Base-by-base conservation (phyloP, 176 grass and related monocot species). In the Avena eriantha region DNA sequence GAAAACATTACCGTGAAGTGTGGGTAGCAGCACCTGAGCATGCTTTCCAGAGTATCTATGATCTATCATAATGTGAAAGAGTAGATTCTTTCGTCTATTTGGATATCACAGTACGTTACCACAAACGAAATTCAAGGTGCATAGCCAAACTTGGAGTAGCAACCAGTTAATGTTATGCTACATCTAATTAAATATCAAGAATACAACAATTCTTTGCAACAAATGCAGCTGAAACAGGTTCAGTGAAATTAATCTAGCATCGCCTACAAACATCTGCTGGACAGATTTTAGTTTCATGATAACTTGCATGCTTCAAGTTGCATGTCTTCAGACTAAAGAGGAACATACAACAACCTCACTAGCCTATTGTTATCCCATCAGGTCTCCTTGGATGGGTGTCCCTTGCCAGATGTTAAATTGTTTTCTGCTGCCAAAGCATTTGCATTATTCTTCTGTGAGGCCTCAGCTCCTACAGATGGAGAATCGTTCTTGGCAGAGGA, bases 391-490 rank as follows among this genome's bases (percentile, higher is more conserved):
- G 88, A 84, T 86, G 56, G 73, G 21, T 81, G 63, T 88, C 81
- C 89, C 79, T 93, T 95, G 55, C 85, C 78, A 86, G 93, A 83
- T 59, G 73, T 89, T 84, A 82, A 18, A 92, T 79, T 85, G 74
- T 80, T 95, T 33, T 93, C 88, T 82, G 79, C 81, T 79, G 73
- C 68, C 85, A 84, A 87, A 77, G 76, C 66, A 66, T 23, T 81
- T 54, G 82, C 33, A 81, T 70, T 88, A 64, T 85, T 88, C 57
- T 82, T 91, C 15, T 82, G 76, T 51, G 83, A 90, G 61, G 88
- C 82, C 43, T 95, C 90, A 58, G 53, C 80, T 73, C 50, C 90
- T 81, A 87, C 55, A 78, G 82, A 73, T 69, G 85, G 34, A 83
- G 88, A 83, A 51, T 70, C 82, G 57, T 90, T 87, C 77, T 90